These are phyloP conservation scores for Aschersonia sp. DNA, from an alignment of 2,329 filamentous ascomycete genomes.

Conservation along the genomic window DNA sequence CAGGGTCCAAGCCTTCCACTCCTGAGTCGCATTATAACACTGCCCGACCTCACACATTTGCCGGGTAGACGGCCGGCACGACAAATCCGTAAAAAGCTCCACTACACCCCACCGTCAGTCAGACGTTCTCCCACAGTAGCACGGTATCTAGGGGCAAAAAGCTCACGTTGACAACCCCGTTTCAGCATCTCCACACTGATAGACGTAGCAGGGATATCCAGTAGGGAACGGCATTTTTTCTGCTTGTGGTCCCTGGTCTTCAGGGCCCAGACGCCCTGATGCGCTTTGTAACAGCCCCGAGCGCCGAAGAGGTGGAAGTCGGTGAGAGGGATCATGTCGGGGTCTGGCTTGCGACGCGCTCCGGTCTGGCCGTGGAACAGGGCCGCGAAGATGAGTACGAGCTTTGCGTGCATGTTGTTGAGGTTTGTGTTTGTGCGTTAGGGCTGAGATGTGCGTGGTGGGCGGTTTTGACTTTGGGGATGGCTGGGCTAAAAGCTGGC, in stretches of 20 bases:
- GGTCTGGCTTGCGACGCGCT: slow-evolving; percentile 6
- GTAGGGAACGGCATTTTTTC: slow-evolving; percentile 8
- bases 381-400: no score
- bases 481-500: no score
- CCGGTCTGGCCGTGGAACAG: neutral
- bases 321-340: no score
- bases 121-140: no score
- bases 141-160: no score
- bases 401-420: no score
- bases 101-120: no score
- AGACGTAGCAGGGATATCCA: slow-evolving; percentile 4
- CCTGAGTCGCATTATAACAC: neutral
- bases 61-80: slow-evolving; percentile 3
- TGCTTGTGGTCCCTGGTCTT: slow-evolving; percentile 9
- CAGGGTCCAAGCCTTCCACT: slow-evolving; percentile 3
- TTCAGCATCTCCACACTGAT: slow-evolving; percentile 1
- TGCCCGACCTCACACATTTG: neutral
- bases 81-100: slow-evolving; percentile 4
- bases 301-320: slow-evolving; percentile 11
- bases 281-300: slow-evolving; percentile 7
- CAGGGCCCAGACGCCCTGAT: slow-evolving; percentile 13
- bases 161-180: no score
- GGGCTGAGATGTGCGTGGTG: no score
- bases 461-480: no score
- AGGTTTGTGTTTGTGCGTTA: no score